Evolutionary conservation across 805 yeast species (phyloP), one percentile per base, ranked within the genome.

Genomic region (Pichia rugopelliculosa): DNA sequence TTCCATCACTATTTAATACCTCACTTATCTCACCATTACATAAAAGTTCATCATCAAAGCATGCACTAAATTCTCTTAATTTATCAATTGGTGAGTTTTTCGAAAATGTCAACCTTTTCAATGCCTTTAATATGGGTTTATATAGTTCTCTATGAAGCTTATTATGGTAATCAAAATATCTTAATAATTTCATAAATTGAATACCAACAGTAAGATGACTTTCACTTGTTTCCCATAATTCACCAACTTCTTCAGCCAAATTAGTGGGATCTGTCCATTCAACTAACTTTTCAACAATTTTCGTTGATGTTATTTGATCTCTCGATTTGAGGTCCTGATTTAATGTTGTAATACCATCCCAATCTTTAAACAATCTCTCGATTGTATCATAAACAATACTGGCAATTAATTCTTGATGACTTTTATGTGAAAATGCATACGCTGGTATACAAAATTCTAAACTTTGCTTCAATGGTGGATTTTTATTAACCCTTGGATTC

Each of bases 401-500:
- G 7, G 81, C 74, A 58, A 89, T 66, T 50, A 81, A 71, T 42
- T 72, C 74, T 61, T 87, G 96, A 60, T 89, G 95, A 17, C 68
- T 67, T 0, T 72, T 69, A 56, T 82, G 89, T 30, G 95, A 84
- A 59, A 80, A 84, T 36, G 93, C 81, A 61, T 86, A 88, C 0
- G 86, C 95, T 0, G 97, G 96, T 17, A 90, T 72, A 61, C 96
- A 89, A 58, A 87, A 90, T 10, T 93, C 79, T 50, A 90, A 75
- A 0, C 86, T 85, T 62, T 90, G 97, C 42, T 81, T 72, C 51
- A 90, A 69, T 15, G 80, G 77, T 48, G 77, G 82, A 56, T 87
- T 87, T 6, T 70, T 65, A 6, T 76, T 64, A 46, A 82, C 82
- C 4, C 69, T 63, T 0, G 93, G 89, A 45, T 84, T 80, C 66